Base-by-base conservation (phyloP, 1,284 basidiomycete genomes). In the Puccinia sorghi region DNA sequence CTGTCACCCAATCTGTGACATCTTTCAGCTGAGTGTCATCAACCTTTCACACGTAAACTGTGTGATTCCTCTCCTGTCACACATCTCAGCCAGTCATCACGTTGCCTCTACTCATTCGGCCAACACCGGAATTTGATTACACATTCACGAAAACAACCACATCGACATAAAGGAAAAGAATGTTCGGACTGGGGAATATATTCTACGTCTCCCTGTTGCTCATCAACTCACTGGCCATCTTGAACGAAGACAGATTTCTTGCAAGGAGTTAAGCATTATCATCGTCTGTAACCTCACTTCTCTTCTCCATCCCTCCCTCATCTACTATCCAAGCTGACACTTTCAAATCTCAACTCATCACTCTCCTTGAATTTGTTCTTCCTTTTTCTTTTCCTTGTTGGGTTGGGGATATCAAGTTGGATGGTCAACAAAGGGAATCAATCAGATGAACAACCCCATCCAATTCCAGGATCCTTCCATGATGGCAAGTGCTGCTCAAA, bases 191-290 rank as follows among this genome's bases (percentile, higher is more conserved):
- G 0, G 84, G 84, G 0, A 82, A 81, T 20, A 81, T 87, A 61
- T 82, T 88, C 78, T 87, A 88, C 82, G 84, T 86, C 13, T 83
- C 85, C 12, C 84, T 98, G 20, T 89, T 98, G 56, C 87, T 97
- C 84, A 90, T 94, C 81, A 98, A 98, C 85, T 93, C 93, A 41
- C 89, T 97, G 83, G 95, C 95, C 9, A 91, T 98, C 79, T 87
- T 98, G 76, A 97, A 91, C 83, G 95, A 98, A 85, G 95, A 98
- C 82, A 89, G 95, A 0, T 98, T 98, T 85, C 89, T 98, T 64
- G 92, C 93, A 27, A 88, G 91, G 84, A 94, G 96, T 97, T 84
- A 83, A 91, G 89, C 25, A 80, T 50, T 46, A 64, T 46, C 17
- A 56, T 25, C 54, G 15, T 25, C 46, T 25, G 27, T 52, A 41